Evolutionary conservation across 352 stramenopile species (phyloP), one percentile per base, ranked within the genome.

Genomic region (Phytophthora cactorum): DNA sequence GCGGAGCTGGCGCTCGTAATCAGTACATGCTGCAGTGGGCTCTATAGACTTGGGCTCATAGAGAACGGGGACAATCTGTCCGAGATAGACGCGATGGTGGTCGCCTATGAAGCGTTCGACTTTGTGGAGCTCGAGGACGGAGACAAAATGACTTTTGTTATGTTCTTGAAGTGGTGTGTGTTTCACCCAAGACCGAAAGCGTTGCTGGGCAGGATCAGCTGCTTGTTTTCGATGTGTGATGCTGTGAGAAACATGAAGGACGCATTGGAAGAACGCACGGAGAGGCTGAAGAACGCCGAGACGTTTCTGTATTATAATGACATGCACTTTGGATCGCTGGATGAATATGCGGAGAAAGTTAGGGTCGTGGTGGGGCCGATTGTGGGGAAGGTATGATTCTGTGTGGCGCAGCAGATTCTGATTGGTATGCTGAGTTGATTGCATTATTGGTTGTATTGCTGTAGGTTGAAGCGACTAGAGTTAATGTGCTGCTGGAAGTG

Each of bases 41-140:
- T 94, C 10, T 41, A 52, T 3, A 69, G 80, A 0, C 69, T 92
- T 1, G 66, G 72, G 0, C 15, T 94, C 0, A 29, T 73, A 4
- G 17, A 58, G 4, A 29, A 68, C 3, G 63, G 61, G 11, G 58
- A 59, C 5, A 45, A 54, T 49, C 59, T 52, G 22, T 51, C 5
- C 8, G 80, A 90, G 46, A 53, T 77, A 11, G 82, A 94, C 43
- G 81, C 83, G 0, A 52, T 88, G 2, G 72, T 78, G 4, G 59
- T 94, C 53, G 84, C 84, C 15, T 86, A 81, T 54, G 84, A 92
- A 34, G 86, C 84, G 12, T 94, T 94, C 28, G 77, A 78, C 52
- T 88, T 85, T 46, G 77, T 83, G 14, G 84, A 63, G 3, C 54
- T 92, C 6, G 81, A 89, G 3, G 79, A 86, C 22, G 78, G 79